Conservation (phyloP, 257 asterid species). For the Scutellaria minor region DNA sequence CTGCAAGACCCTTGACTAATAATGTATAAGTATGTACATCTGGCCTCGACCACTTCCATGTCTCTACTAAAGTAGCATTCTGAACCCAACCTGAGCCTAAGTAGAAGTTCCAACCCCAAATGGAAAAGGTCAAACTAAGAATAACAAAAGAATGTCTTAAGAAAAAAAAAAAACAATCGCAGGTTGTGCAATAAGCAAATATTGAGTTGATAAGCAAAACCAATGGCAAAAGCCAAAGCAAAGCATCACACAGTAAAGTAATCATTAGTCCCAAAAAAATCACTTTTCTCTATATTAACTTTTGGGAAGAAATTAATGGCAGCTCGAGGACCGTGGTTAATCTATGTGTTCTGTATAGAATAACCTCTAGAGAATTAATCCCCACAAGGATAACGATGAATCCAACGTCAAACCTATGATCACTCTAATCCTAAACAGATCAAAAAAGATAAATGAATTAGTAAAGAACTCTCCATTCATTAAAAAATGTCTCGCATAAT, state of each 20-base stretch:
- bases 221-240: background rate
- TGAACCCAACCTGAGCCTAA: slow-evolving; percentile 51
- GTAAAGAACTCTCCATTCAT: too few species aligned
- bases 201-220: background rate
- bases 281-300: background rate
- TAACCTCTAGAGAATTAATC: background rate
- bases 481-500: too few species aligned
- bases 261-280: slow-evolving; percentile 3
- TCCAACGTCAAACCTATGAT: background rate
- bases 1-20: slow-evolving; percentile 78
- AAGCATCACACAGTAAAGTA: slow-evolving; percentile 2
- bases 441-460: background rate
- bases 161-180: slow-evolving; percentile 9
- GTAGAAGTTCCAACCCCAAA: slow-evolving; percentile 28
- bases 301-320: background rate
- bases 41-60: slow-evolving; percentile 96
- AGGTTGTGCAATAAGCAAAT: slow-evolving; percentile 18
- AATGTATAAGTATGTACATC: slow-evolving; percentile 67
- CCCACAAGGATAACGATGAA: background rate
- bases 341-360: background rate
- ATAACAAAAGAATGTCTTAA: background rate
- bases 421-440: slow-evolving; percentile 7
- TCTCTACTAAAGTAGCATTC: slow-evolving; percentile 47
- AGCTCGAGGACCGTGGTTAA: background rate
- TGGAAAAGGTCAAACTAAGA: background rate